phyloP scores from a whole-genome alignment of 495 filamentous ascomycete genomes.

The Penicillium maclennaniae region DNA sequence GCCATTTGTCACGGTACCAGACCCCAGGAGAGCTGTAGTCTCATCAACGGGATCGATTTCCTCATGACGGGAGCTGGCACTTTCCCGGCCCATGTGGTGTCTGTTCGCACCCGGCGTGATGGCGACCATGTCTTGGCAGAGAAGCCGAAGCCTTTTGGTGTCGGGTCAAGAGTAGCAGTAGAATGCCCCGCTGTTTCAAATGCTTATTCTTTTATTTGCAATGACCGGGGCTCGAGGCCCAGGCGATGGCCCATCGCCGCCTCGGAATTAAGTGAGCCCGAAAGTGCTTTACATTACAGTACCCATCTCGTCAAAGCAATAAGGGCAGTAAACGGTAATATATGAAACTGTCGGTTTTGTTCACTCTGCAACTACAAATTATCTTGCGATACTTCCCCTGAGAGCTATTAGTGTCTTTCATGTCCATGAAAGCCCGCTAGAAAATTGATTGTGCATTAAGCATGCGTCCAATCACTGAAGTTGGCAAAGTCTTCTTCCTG shows the following conservation, averaged over 20 bases:
- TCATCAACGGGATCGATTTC: conserved; percentile 14
- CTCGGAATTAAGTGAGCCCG: background rate
- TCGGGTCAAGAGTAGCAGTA: background rate
- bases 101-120: conserved; percentile 1
- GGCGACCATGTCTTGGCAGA: conserved; percentile 9
- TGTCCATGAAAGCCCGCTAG: background rate
- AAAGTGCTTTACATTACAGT: background rate
- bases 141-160: background rate
- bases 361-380: background rate
- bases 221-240: background rate
- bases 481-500: background rate
- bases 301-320: background rate
- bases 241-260: background rate
- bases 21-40: conserved; percentile 18
- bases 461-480: background rate
- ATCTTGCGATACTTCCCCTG: background rate
- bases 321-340: background rate
- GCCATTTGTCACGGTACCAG: background rate
- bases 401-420: background rate
- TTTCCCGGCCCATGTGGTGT: background rate
- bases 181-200: background rate
- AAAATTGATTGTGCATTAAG: background rate
- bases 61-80: background rate
- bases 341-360: background rate
- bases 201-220: background rate